Evolutionary conservation across 2,329 filamentous ascomycete genomes (phyloP), one percentile per base, ranked within the genome.

Genomic region (Cordyceps pruinosa): DNA sequence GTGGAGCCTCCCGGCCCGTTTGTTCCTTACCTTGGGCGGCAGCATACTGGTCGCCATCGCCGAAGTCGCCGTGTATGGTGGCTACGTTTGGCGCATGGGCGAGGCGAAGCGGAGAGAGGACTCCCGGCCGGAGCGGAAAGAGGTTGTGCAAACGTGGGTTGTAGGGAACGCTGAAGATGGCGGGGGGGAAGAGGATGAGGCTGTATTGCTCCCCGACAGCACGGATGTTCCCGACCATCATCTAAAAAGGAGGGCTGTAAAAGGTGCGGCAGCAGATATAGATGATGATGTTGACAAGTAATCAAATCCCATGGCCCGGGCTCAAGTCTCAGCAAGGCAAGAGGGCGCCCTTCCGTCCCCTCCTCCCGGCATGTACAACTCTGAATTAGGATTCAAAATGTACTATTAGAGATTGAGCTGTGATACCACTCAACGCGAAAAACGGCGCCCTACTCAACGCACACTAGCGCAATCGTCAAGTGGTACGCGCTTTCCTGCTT

Each of bases 21-120:
- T 94, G 59, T 86, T 88, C 39, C 70, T 92, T 50, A 87, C 87
- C 32, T 78, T 94, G 74, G 82, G 80, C 7, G 87, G 88, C 1
- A 86, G 85, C 59, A 72, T 86, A 1, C 66, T 88, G 0, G 87
- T 93, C 0, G 88, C 83, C 2, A 73, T 90, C 34, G 88, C 88
- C 0, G 89, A 94, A 69, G 87, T 93, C 1, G 85, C 81, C 1
- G 85, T 94, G 6, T 93, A 93, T 66, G 80, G 81, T 8, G 87
- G 85, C 5, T 94, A 91, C 66, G 77, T 90, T 45, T 83, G 87
- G 75, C 82, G 87, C 60, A 77, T 92, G 64, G 77, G 79, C 1
- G 80, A 90, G 63, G 86, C 86, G 1, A 89, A 86, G 68, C 76
- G 77, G 61, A 82, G 78, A 61, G 84, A 88, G 61, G 77, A 75